Evolutionary conservation across 2,329 filamentous ascomycete genomes (phyloP).

Genomic region (Ophiostoma pallidulum): DNA sequence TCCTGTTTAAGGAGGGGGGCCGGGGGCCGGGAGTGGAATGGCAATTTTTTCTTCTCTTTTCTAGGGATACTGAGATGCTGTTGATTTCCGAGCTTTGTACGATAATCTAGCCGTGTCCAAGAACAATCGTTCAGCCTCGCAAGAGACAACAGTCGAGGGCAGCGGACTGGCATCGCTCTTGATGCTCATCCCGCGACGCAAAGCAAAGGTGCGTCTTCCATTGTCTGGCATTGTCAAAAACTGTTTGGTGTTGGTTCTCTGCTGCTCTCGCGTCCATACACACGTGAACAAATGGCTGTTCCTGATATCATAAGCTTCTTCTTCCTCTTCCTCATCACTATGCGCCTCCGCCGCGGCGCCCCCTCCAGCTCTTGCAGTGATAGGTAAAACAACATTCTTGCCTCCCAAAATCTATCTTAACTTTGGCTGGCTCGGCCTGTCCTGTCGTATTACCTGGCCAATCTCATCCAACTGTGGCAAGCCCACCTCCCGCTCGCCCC

Average conservation of each 20-base stretch:
- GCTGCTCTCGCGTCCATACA: not conserved
- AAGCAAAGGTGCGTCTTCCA: no score
- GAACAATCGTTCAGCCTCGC: no score
- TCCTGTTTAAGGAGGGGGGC: no score
- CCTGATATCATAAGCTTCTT: not conserved
- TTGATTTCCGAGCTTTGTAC: not conserved
- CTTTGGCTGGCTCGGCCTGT: not conserved
- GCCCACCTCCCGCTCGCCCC: not conserved
- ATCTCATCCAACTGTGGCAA: not conserved
- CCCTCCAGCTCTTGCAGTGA: not conserved
- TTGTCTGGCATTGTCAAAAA: no score
- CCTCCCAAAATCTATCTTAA: slow-evolving; percentile 10
- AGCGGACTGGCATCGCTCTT: no score
- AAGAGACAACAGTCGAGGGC: no score
- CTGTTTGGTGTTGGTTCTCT: not conserved
- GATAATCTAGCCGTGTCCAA: not conserved
- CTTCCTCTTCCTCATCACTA: not conserved
- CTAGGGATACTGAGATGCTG: not conserved
- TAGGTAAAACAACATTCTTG: not conserved
- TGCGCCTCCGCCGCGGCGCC: no score
- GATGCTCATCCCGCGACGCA: no score
- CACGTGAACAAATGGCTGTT: not conserved
- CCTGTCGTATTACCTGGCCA: not conserved
- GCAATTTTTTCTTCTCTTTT: not conserved
- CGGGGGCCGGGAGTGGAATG: no score